Conservation (phyloP, 176 grass and related monocot genomes). For the Microstegium vimineum region DNA sequence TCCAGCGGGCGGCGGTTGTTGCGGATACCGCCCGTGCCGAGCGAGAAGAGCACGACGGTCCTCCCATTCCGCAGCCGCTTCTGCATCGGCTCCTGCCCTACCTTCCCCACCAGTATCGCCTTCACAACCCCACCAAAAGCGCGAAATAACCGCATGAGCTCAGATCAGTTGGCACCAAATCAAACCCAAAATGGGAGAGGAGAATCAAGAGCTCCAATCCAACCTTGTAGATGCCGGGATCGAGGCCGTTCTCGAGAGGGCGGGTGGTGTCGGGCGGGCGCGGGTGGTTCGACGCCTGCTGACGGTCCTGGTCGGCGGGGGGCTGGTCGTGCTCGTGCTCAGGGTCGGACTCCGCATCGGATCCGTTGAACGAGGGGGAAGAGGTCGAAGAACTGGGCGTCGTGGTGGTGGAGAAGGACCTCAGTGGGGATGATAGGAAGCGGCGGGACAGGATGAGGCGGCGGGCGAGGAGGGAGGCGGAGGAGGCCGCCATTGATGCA, state of each 20-base stretch:
- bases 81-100: constrained; percentile 68
- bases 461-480: constrained; percentile 40
- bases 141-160: background rate
- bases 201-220: background rate
- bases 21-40: constrained; percentile 85
- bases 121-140: constrained; percentile 16
- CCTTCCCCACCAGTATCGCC: constrained; percentile 87
- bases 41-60: constrained; percentile 66
- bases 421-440: constrained; percentile 9
- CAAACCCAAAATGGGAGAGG: background rate
- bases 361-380: background rate
- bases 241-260: constrained; percentile 83
- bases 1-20: constrained; percentile 89
- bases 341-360: constrained; percentile 20
- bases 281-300: background rate
- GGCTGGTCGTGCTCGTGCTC: constrained; percentile 13
- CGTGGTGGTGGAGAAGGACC: constrained; percentile 28
- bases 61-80: constrained; percentile 61
- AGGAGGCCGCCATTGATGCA: constrained; percentile 40
- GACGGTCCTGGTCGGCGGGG: background rate
- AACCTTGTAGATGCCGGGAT: constrained; percentile 83
- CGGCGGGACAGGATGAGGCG: constrained; percentile 33
- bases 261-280: constrained; percentile 39
- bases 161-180: background rate
- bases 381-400: background rate